Base-by-base conservation (phyloP, 2,329 filamentous ascomycete species). In the Fusarium brachygibbosum region DNA sequence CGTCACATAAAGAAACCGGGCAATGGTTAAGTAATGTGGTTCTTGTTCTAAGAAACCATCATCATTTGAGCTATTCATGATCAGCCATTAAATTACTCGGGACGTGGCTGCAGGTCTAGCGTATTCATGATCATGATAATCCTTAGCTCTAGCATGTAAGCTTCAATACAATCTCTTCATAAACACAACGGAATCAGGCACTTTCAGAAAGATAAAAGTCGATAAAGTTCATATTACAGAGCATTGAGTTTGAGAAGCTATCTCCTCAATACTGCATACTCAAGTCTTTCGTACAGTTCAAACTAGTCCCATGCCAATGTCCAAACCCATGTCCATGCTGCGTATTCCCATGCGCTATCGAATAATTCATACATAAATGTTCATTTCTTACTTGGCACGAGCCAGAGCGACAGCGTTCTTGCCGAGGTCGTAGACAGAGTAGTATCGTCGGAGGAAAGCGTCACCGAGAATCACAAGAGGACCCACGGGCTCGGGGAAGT, bases 371-470 rank as follows among this genome's bases (percentile, higher is more conserved):
- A 45, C 46, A 59, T 52, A 61, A 62, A 56, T 52, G 19, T n/a
- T 58, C 42, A 48, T 66, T 45, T 42, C 50, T 78, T 80, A 81
- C 84, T 94, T 96, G 73, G 95, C 87, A 83, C 91, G 91, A 76
- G 95, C 96, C 75, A 99, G 88, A 78, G 93, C 94, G 69, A 99
- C 94, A 58, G 92, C 90, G 78, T 91, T 87, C 85, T 92, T 94
- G 80, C 93, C 94, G 64, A 98, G 87, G 82, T 99, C 93, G 80
- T 99, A 99, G 78, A 99, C 92, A 70, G 93, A 97, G 88, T 98
- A 98, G 87, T 91, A 97, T 79, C 87, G 92, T 82, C 93, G 90
- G 78, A 92, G 85, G 87, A 92, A 92, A 49, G 90, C 92, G 80
- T 97, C 94, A 76, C 96, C 96, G 28, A 99, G 90, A 71, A 99